Evolutionary conservation across 148 eudicot genomes (phyloP), one percentile per base, ranked within the genome.

Genomic region (Cornus suecica): DNA sequence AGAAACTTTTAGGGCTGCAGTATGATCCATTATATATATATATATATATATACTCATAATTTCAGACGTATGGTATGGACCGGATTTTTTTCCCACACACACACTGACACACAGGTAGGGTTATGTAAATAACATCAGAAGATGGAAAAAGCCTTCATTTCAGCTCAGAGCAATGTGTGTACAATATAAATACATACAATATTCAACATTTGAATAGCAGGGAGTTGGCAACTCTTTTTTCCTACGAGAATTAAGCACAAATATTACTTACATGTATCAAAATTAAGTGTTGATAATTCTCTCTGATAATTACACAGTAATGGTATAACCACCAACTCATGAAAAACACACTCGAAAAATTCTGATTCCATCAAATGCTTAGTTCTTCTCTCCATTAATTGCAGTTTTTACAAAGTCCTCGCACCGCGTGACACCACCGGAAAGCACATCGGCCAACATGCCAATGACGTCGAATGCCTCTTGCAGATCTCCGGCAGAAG

Each of bases 381-480:
- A 90, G 80, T 83, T 85, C 72, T 90, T 91, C 72, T 92, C 94
- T 14, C 88, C 79, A 73, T 86, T 84, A 29, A 95, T 91, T 32
- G 99, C 92, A 32, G 91, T 89, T 42, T 80, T 72, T 58, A 93
- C 98, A 68, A 93, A 95, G 23, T 95, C 99, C 80, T 95, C 98
- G 58, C 99, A 95, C 65, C 83, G 85, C 16, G 85, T 64, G 65
- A 79, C 80, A 28, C 94, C 97, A 61, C 85, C 84, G 3, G 94
- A 87, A 0, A 93, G 74, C 64, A 91, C 99, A 84, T 95, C 99
- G 8, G 86, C 73, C 70, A 95, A 83, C 30, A 91, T 93, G 27
- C 98, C 99, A 56, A 91, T 86, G 7, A 91, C 75, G 51, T 95
- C 98, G 28, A 95, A 95, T 10, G 99, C 93, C 80, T 93, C 99